phyloP scores from a whole-genome alignment of 441 rosid genomes.

The Melastoma candidum region DNA sequence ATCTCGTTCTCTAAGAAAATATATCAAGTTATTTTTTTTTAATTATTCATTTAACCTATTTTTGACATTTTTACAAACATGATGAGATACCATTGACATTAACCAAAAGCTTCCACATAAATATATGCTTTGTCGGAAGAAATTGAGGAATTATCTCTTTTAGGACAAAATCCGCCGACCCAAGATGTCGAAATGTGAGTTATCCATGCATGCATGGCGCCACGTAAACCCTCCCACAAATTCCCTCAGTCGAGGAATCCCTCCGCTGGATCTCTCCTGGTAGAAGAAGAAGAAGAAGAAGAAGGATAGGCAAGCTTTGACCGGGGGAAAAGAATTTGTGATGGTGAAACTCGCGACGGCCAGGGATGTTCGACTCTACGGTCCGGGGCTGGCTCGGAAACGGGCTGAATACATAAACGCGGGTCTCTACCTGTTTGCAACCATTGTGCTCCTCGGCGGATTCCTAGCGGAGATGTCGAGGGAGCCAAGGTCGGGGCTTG shows the following conservation, averaged over 20 bases:
- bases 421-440: constrained; percentile 55
- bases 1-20: too few species aligned
- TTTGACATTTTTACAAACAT: too few species aligned
- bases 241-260: neutral
- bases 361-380: constrained; percentile 58
- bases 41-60: too few species aligned
- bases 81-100: too few species aligned
- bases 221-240: constrained; percentile 29
- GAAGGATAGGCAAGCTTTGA: neutral
- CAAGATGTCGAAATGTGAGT: neutral
- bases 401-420: constrained; percentile 68
- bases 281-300: too few species aligned
- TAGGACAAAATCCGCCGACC: too few species aligned
- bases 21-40: too few species aligned
- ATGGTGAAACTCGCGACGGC: constrained; percentile 91
- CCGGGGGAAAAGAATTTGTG: neutral
- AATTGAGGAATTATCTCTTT: too few species aligned
- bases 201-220: constrained; percentile 40
- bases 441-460: constrained; percentile 44
- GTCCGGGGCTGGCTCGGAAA: constrained; percentile 39
- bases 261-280: neutral
- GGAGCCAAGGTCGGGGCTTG: constrained; percentile 64
- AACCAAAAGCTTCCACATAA: too few species aligned
- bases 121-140: too few species aligned
- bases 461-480: constrained; percentile 47